These are phyloP conservation scores for Tothia fuscella DNA, from an alignment of 2,329 filamentous ascomycete species.

Conservation along the genomic window DNA sequence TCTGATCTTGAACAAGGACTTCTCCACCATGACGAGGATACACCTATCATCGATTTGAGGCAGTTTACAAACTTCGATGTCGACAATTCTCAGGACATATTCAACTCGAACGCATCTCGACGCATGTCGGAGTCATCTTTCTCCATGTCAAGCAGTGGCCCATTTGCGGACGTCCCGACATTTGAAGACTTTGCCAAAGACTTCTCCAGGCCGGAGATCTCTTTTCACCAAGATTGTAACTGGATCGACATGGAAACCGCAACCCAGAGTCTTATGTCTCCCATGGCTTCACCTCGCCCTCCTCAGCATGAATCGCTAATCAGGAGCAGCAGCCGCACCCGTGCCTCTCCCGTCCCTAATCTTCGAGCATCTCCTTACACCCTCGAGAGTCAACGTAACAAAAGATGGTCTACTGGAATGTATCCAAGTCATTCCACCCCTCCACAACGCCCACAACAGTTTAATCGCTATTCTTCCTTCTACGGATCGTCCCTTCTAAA, in stretches of 20 bases:
- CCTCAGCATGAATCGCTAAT: slow-evolving; percentile 39
- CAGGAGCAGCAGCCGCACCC: slow-evolving; percentile 49
- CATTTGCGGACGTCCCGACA: slow-evolving; percentile 54
- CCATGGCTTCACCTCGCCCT: slow-evolving; percentile 58
- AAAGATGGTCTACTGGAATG: slow-evolving; percentile 69
- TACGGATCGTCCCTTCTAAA: slow-evolving; percentile 47
- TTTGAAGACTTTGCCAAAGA: slow-evolving; percentile 62
- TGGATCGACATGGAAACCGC: slow-evolving; percentile 52
- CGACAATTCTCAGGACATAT: slow-evolving; percentile 21
- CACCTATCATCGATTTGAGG: slow-evolving; percentile 28
- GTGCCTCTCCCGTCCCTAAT: slow-evolving; percentile 59
- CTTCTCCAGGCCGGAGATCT: no score
- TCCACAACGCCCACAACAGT: slow-evolving; percentile 40
- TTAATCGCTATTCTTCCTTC: slow-evolving; percentile 49
- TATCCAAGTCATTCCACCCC: slow-evolving; percentile 47
- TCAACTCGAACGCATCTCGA: slow-evolving; percentile 41
- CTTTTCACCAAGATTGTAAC: slow-evolving; percentile 42
- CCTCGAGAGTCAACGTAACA: slow-evolving; percentile 53
- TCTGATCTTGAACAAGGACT: slow-evolving; percentile 25
- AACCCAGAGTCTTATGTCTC: slow-evolving; percentile 60
- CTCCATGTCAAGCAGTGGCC: slow-evolving; percentile 52
- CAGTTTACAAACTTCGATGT: slow-evolving; percentile 21
- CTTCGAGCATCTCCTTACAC: slow-evolving; percentile 60
- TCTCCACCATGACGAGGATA: slow-evolving; percentile 28
- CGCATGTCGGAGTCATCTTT: slow-evolving; percentile 64